Conservation (phyloP, 2,329 filamentous ascomycete genomes). For the Colletotrichum gloeosporioides region DNA sequence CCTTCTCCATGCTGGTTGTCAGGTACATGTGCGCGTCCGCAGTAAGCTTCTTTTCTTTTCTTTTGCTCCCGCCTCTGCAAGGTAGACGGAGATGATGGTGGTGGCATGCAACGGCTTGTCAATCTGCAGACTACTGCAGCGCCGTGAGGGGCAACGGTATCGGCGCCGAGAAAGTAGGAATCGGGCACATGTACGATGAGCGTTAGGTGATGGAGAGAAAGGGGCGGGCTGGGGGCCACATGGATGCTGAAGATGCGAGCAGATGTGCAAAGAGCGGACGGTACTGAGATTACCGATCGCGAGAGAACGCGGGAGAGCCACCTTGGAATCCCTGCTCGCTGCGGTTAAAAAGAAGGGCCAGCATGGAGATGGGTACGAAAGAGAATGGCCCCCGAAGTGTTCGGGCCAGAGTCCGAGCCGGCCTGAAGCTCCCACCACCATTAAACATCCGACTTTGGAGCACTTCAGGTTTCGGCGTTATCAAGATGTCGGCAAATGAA, state of each 20-base stretch:
- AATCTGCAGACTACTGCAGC: neutral
- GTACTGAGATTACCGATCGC: neutral
- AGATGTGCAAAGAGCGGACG: neutral
- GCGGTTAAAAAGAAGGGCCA: neutral
- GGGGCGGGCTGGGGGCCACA: neutral
- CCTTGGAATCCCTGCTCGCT: neutral
- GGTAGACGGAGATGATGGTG: neutral
- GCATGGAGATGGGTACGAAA: neutral
- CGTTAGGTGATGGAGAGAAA: neutral
- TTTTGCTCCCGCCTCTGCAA: neutral
- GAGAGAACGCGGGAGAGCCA: neutral
- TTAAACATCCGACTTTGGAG: neutral
- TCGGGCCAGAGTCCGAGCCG: neutral
- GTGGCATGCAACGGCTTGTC: constrained; percentile 1
- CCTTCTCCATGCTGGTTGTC: neutral
- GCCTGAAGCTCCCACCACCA: neutral
- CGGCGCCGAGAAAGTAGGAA: neutral
- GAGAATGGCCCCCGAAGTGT: neutral
- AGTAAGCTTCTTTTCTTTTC: neutral
- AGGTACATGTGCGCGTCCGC: neutral
- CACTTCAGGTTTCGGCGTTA: neutral
- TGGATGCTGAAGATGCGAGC: neutral
- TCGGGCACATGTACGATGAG: neutral
- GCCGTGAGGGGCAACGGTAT: neutral
- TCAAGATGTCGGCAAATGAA: neutral